Evolutionary conservation across 106 monocot genomes (phyloP), one percentile per base, ranked within the genome.

Genomic region (Dendrobium catenatum): DNA sequence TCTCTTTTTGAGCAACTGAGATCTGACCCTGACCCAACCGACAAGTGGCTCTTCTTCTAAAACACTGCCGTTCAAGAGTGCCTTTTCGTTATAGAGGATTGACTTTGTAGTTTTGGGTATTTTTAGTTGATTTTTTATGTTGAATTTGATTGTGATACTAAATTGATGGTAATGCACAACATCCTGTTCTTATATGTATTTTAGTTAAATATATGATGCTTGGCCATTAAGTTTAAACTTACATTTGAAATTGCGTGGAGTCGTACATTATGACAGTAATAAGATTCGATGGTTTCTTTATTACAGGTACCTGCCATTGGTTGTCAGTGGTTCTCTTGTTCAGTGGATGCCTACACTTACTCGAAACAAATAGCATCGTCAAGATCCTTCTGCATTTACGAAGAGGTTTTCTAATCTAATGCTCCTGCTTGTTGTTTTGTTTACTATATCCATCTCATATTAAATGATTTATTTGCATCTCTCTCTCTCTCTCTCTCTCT

Each of bases 381-480:
- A 82, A 94, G 97, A 88, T 94, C 97, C 55, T 98, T 98, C 84
- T 98, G 97, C 83, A 85, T 98, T 56, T 95, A 83, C 82, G 97
- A 98, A 87, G 92, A 98, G 94, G 97, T 98, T 47, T 19, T 42
- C 1, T 18, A 74, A 48, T 42, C 1, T 18, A 74, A 48, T 42
- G 48, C 42, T 42, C 19, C 0, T 74, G 20, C 59, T 64, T 24
- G 6, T n/a, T 51, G 51, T 51, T 22, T 64, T 6, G 24, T 64
- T 64, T n/a, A 64, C 24, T 22, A 24, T 9, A 64, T 24, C n/a
- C n/a, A 24, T 64, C 64, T 8, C 64, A 64, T 64, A 26, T 64
- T 26, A 13, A 22, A 9, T 26, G 5, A 6, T 37, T 37, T 37
- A 2, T 37, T 37, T 37, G 37, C 37, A 37, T 37, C 37, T 37